A percentile compares a stretch with the other conserved stretches of the same genome.
phyloP scores from a whole-genome alignment of 345 rosid species.

The Syzygium oleosum region DNA sequence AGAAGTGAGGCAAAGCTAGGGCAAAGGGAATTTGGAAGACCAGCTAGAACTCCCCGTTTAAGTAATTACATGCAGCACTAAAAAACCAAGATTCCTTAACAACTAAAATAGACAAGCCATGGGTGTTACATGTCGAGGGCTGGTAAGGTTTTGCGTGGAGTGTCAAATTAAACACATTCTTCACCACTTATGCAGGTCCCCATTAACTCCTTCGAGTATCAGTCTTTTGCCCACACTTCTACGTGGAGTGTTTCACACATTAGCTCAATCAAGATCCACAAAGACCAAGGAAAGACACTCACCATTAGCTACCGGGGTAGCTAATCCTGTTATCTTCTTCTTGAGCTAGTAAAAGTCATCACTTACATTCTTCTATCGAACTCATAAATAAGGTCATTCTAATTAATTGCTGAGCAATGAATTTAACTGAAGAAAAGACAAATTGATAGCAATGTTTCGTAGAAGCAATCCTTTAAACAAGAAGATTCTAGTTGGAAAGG shows the following conservation, averaged over 20 bases:
- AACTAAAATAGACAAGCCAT: neutral
- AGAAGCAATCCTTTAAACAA: neutral
- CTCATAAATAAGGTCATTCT: neutral
- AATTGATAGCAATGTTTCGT: neutral
- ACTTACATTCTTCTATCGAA: neutral
- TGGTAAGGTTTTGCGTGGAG: neutral
- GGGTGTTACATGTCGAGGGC: neutral
- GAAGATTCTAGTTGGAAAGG: neutral
- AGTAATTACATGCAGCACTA: neutral
- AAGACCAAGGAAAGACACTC: neutral
- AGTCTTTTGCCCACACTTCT: neutral
- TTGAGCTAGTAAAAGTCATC: neutral
- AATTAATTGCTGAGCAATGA: neutral
- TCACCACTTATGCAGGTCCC: neutral
- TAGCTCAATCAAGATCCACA: neutral
- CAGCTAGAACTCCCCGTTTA: neutral
- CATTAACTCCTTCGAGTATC: neutral
- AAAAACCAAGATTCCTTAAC: neutral
- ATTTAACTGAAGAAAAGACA: neutral
- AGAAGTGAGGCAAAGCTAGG: neutral
- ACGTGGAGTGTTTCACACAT: neutral
- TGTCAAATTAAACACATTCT: neutral
- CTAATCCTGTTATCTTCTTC: neutral
- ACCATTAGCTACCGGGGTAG: neutral
- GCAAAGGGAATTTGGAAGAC: neutral